These are phyloP conservation scores for Trametes polyzona DNA, from an alignment of 1,284 basidiomycete genomes.

Conservation along the genomic window DNA sequence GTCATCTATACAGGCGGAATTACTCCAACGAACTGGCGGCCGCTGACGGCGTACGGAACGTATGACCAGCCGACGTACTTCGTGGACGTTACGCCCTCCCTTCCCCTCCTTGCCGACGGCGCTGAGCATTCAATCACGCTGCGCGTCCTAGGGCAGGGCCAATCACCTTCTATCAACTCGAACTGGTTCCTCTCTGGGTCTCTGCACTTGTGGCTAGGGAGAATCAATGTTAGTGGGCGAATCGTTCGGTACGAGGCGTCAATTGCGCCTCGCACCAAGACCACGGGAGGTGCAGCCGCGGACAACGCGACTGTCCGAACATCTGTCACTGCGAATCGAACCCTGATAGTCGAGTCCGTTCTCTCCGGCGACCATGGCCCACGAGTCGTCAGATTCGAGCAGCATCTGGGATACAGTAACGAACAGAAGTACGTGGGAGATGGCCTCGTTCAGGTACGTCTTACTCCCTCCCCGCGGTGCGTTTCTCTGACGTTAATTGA, in stretches of 20 bases:
- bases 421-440: slow-evolving; percentile 53
- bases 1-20: slow-evolving; percentile 80
- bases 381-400: slow-evolving; percentile 50
- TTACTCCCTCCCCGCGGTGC: neutral
- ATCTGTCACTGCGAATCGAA: slow-evolving; percentile 54
- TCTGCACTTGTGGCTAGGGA: slow-evolving; percentile 52
- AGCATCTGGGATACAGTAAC: slow-evolving; percentile 55
- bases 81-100: slow-evolving; percentile 76
- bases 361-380: slow-evolving; percentile 58
- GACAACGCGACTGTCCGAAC: slow-evolving; percentile 37
- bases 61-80: slow-evolving; percentile 77
- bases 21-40: slow-evolving; percentile 73
- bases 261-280: slow-evolving; percentile 40
- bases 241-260: slow-evolving; percentile 52
- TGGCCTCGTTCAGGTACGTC: slow-evolving; percentile 41
- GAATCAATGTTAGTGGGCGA: slow-evolving; percentile 63
- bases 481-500: neutral
- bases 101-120: slow-evolving; percentile 68
- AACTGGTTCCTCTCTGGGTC: slow-evolving; percentile 78
- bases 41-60: slow-evolving; percentile 75
- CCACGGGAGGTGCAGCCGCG: slow-evolving; percentile 41
- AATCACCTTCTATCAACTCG: slow-evolving; percentile 58
- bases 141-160: slow-evolving; percentile 72
- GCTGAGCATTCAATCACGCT: slow-evolving; percentile 65
- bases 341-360: slow-evolving; percentile 54